phyloP scores from a whole-genome alignment of 2,329 filamentous ascomycete genomes.

The Aspergillus viridinutans region DNA sequence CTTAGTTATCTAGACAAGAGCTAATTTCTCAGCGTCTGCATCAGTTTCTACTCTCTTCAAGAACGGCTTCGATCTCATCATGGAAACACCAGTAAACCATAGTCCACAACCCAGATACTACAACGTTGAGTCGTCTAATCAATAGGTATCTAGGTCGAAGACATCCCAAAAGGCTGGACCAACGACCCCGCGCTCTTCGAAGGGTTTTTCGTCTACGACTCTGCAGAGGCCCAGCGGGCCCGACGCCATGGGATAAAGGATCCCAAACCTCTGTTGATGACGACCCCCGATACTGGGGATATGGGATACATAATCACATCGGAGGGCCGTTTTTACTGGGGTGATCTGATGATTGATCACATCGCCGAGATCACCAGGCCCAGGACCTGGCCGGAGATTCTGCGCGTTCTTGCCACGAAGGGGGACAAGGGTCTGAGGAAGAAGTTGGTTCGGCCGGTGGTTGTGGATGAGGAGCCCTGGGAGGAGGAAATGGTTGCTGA shows the following conservation, averaged over 20 bases:
- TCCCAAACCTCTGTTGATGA: neutral
- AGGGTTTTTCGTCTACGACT: neutral
- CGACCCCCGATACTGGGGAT: neutral
- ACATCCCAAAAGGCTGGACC: neutral
- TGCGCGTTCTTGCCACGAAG: neutral
- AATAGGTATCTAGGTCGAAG: neutral
- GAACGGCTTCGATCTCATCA: too few species aligned
- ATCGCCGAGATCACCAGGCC: slow-evolving; percentile 1
- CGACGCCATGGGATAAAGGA: neutral
- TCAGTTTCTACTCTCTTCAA: too few species aligned
- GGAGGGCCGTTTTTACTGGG: neutral
- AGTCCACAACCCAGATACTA: too few species aligned
- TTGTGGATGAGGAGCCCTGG: too few species aligned
- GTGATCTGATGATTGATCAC: neutral
- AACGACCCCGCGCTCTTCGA: neutral
- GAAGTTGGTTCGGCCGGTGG: too few species aligned
- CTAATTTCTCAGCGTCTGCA: too few species aligned
- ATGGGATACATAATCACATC: neutral
- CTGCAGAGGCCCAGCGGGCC: neutral
- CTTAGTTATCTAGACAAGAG: too few species aligned
- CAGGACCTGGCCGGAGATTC: neutral
- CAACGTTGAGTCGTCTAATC: too few species aligned
- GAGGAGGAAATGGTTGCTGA: too few species aligned
- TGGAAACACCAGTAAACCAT: too few species aligned
- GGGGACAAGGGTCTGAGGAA: neutral